Evolutionary conservation across 2,329 filamentous ascomycete species (phyloP).

Genomic region (Colletotrichum kahawae): DNA sequence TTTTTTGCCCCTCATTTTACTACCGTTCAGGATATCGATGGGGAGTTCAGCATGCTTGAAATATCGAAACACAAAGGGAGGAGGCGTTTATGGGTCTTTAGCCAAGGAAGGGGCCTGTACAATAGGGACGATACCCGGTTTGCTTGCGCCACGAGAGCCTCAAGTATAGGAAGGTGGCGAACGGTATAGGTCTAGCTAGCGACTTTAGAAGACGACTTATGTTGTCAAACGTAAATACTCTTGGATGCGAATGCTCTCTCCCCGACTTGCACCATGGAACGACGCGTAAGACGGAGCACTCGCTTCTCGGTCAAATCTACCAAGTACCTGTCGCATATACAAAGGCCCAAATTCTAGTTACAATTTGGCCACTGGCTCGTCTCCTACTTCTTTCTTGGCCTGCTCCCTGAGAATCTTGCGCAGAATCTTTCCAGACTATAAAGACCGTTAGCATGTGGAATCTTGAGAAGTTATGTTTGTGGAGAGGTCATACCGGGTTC

Average conservation of each 20-base stretch:
- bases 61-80: neutral
- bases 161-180: constrained; percentile 11
- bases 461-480: neutral
- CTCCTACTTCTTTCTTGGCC: constrained; percentile 57
- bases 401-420: constrained; percentile 63
- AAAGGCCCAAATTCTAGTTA: neutral
- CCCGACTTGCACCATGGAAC: neutral
- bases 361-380: constrained; percentile 30
- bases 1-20: neutral
- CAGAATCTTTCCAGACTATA: constrained; percentile 69
- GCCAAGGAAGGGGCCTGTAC: constrained; percentile 17
- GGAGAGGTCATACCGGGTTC: constrained; percentile 50
- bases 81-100: constrained; percentile 15
- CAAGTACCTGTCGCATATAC: neutral
- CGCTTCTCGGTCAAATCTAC: neutral
- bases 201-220: neutral
- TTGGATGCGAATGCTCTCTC: neutral
- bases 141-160: constrained; percentile 10
- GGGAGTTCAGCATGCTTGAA: neutral
- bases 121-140: constrained; percentile 22
- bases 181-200: neutral
- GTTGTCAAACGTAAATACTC: neutral
- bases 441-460: neutral
- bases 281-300: neutral
- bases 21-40: neutral